A percentile compares a stretch with the other conserved stretches of the same genome.
phyloP scores from a whole-genome alignment of 345 rosid genomes.

The Melaleuca quinquenervia region DNA sequence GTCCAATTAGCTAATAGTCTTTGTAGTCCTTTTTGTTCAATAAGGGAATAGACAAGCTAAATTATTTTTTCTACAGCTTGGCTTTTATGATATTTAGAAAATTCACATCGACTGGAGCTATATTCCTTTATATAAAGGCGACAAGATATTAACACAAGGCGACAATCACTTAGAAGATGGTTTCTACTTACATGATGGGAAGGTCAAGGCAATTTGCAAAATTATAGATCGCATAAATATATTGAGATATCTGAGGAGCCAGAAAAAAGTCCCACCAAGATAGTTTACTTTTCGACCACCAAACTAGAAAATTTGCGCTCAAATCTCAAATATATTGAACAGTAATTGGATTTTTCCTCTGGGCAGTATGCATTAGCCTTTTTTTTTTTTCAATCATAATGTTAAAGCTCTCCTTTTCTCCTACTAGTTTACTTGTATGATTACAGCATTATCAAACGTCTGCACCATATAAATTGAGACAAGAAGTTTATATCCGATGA shows the following conservation, averaged over 20 bases:
- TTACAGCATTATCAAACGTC: not conserved
- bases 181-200: not conserved
- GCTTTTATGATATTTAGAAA: not conserved
- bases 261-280: not conserved
- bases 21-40: not conserved
- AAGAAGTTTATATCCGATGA: not conserved
- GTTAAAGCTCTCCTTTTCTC: not conserved
- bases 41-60: not conserved
- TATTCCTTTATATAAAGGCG: not conserved
- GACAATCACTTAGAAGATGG: not conserved
- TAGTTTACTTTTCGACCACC: not conserved
- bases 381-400: not conserved
- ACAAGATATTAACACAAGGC: not conserved
- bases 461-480: not conserved
- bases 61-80: not conserved
- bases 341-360: not conserved
- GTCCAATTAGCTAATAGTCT: not conserved
- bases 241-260: not conserved
- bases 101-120: not conserved
- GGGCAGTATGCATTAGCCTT: not conserved
- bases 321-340: not conserved
- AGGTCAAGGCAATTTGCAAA: not conserved
- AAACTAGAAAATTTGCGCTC: not conserved
- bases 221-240: not conserved
- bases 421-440: not conserved